phyloP scores from a whole-genome alignment of 768 basidiomycete genomes.

The Mycena vitilis region DNA sequence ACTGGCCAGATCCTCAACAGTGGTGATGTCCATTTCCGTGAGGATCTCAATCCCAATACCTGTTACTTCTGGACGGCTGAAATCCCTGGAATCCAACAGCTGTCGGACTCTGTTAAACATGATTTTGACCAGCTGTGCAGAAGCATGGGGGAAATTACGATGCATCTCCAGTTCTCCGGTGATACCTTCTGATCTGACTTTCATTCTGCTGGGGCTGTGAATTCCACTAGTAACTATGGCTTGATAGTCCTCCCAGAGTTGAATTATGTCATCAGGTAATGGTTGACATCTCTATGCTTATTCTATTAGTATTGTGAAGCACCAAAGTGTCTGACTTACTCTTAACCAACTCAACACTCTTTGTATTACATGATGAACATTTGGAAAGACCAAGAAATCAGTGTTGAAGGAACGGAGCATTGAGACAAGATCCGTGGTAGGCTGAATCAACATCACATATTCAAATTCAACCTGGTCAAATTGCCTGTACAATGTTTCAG shows the following conservation, averaged over 20 bases:
- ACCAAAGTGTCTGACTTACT: neutral
- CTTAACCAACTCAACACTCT: neutral
- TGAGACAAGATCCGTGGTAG: neutral
- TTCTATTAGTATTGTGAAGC: neutral
- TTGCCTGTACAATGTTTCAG: neutral
- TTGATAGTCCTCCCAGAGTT: constrained; percentile 6
- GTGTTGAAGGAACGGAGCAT: neutral
- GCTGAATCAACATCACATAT: neutral
- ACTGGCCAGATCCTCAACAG: no score
- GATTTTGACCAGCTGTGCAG: no score
- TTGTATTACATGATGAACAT: neutral
- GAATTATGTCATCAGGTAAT: neutral
- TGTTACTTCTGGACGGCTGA: no score
- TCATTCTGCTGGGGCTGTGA: no score
- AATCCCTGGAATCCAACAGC: no score
- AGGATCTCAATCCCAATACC: no score
- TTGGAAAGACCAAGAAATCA: neutral
- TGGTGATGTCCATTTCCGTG: no score
- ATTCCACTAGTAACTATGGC: neutral
- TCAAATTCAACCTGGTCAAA: neutral
- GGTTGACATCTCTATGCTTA: neutral
- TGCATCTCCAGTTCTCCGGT: no score
- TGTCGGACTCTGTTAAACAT: no score
- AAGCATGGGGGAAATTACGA: no score
- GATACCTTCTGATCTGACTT: no score